phyloP scores from a whole-genome alignment of 768 basidiomycete species.

The Tylopilus vinaceipallidus region DNA sequence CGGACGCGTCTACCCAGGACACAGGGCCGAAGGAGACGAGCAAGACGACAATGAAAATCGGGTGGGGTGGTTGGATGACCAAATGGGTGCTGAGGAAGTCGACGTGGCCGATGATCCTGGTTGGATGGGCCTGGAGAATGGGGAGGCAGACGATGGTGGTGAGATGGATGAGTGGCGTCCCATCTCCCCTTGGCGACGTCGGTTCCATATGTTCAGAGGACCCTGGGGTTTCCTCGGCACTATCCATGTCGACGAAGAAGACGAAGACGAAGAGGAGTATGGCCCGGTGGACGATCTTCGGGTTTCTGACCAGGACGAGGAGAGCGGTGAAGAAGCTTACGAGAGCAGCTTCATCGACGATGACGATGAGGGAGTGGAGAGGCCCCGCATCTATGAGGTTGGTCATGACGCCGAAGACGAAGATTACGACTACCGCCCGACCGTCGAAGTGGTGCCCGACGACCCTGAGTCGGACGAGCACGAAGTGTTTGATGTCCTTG shows the following conservation, averaged over 20 bases:
- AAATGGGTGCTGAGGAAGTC: conserved; percentile 34
- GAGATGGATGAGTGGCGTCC: conserved; percentile 22
- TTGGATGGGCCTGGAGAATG: conserved; percentile 33
- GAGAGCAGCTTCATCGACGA: conserved; percentile 62
- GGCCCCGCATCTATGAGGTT: conserved; percentile 27
- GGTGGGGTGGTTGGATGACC: conserved; percentile 36
- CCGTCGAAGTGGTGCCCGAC: conserved; percentile 13
- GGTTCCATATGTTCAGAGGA: conserved; percentile 13
- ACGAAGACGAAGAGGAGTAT: conserved; percentile 14
- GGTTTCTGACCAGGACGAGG: conserved; percentile 17
- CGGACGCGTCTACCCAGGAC: conserved; percentile 57
- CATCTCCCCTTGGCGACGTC: conserved; percentile 19
- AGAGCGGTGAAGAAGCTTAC: conserved; percentile 39
- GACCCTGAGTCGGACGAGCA: conserved; percentile 10
- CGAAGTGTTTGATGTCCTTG: background rate
- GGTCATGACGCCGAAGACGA: conserved; percentile 12
- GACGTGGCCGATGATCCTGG: conserved; percentile 31
- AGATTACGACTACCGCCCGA: background rate
- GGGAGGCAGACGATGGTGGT: conserved; percentile 35
- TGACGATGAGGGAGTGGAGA: conserved; percentile 26
- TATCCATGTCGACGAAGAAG: conserved; percentile 24
- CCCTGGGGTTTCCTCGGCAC: conserved; percentile 18
- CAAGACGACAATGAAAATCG: conserved; percentile 32
- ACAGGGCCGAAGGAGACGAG: conserved; percentile 30
- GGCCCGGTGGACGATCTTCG: background rate